Conservation (phyloP, 192 early-diverging fungal genomes). For the Coemansia sp. region DNA sequence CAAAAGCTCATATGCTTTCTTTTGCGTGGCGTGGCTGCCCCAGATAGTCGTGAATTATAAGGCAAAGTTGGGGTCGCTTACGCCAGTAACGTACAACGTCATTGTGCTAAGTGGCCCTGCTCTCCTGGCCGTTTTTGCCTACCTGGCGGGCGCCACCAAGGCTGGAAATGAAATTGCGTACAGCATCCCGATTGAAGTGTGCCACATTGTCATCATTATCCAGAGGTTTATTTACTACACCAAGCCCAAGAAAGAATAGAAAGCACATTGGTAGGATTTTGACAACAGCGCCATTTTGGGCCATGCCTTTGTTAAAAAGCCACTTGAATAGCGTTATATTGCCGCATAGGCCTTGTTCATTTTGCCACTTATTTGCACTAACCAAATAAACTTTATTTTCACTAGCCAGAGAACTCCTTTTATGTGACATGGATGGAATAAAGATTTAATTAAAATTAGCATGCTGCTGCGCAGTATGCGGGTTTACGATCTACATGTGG, state of each 20-base stretch:
- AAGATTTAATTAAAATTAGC: too few species aligned
- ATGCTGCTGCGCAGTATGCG: too few species aligned
- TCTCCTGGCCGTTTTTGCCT: background rate
- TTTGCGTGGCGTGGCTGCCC: slow-evolving; percentile 8
- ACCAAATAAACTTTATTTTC: too few species aligned
- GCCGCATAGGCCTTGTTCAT: too few species aligned
- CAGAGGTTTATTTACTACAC: slow-evolving; percentile 10
- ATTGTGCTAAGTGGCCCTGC: background rate
- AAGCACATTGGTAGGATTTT: background rate
- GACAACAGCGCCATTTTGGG: too few species aligned
- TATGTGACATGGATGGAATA: too few species aligned
- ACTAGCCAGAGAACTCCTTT: too few species aligned
- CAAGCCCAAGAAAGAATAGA: background rate
- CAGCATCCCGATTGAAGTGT: background rate
- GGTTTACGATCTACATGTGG: too few species aligned
- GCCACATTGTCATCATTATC: background rate
- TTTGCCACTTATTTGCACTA: too few species aligned
- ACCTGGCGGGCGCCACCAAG: background rate
- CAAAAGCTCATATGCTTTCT: background rate
- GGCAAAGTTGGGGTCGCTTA: background rate
- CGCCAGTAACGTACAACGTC: background rate
- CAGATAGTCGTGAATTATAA: slow-evolving; percentile 9
- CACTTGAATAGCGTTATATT: too few species aligned
- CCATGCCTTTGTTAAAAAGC: too few species aligned
- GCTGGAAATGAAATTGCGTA: background rate